Evolutionary conservation across 352 stramenopile species (phyloP).

Genomic region (Phytopythium litorale): DNA sequence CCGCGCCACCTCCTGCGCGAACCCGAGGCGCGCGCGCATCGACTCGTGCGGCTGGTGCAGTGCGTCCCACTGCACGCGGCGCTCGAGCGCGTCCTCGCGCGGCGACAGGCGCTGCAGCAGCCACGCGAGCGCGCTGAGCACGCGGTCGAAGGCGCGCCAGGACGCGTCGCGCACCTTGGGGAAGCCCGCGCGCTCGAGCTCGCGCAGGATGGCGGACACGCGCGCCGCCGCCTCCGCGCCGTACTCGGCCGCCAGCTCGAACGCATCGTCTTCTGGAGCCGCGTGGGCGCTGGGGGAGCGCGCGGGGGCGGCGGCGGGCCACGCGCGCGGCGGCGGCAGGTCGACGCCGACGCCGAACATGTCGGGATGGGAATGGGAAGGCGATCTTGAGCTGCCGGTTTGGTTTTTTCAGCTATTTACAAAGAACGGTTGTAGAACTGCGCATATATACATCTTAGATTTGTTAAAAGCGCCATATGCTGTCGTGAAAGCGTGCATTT

Average conservation of each 20-base stretch:
- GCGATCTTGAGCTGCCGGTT: neutral
- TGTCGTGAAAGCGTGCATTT: neutral
- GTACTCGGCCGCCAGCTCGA: slow-evolving; percentile 33
- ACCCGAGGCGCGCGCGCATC: slow-evolving; percentile 65
- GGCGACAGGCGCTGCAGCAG: slow-evolving; percentile 53
- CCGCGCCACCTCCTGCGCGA: slow-evolving; percentile 53
- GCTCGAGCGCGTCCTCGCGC: slow-evolving; percentile 33
- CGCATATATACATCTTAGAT: neutral
- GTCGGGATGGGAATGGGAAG: neutral
- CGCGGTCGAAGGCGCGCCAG: slow-evolving; percentile 60
- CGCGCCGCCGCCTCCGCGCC: slow-evolving; percentile 25
- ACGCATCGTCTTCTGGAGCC: slow-evolving; percentile 10
- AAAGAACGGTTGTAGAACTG: neutral
- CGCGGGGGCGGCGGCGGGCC: neutral
- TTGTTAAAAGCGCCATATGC: neutral
- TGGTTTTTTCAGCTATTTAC: neutral
- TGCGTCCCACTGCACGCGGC: slow-evolving; percentile 62
- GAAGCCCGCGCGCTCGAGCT: slow-evolving; percentile 38
- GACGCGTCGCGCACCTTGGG: slow-evolving; percentile 32
- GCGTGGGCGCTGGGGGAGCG: neutral
- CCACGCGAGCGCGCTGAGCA: slow-evolving; percentile 55
- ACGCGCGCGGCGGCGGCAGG: slow-evolving; percentile 1
- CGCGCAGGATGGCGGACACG: slow-evolving; percentile 24
- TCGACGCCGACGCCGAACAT: slow-evolving; percentile 3
- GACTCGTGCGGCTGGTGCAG: slow-evolving; percentile 59